Evolutionary conservation across 805 yeast genomes (phyloP), one percentile per base, ranked within the genome.

Genomic region (Ogataea paradorogensis): DNA sequence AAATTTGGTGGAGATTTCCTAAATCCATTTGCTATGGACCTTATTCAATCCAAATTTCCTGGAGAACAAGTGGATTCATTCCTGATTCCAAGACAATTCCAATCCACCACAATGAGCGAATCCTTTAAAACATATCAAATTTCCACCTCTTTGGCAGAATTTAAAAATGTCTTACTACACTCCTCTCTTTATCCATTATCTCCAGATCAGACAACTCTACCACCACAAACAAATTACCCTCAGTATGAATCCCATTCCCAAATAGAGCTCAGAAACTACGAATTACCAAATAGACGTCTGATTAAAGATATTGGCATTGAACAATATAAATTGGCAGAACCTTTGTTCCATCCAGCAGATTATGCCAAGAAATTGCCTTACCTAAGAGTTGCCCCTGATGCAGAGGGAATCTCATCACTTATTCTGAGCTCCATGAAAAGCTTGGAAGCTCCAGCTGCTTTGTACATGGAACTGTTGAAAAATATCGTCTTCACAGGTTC

Each of bases 1-100:
- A 79, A 77, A 51, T 84, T 74, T 57, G 96, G 90, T 3, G 98
- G 97, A 8, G 91, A 89, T 59, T 90, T 83, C 59, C 60, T 85
- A 40, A 84, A 82, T 58, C 69, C 77, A 36, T 86, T 84, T 62
- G 67, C 80, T 2, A 61, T 74, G 48, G 67, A 75, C 35, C 75
- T 65, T 52, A 70, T 71, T 46, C 62, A 67, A 41, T 49, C 63
- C 28, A 61, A 59, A 21, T 41, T 42, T 42, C 64, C 66, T 33
- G 58, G 58, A 11, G 59, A 58, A 13, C 63, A 58, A 3, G 29
- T 49, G 15, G 52, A 49, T 6, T 42, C 45, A 42, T 55, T 60
- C 41, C 57, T 73, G 27, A 35, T 59, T 22, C 66, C 62, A 47
- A 65, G 62, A 51, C 55, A 42, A 16, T 52, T 57, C 27, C 53